Evolutionary conservation across 1,284 basidiomycete genomes (phyloP).

Genomic region (Cutaneotrichosporon sp.): DNA sequence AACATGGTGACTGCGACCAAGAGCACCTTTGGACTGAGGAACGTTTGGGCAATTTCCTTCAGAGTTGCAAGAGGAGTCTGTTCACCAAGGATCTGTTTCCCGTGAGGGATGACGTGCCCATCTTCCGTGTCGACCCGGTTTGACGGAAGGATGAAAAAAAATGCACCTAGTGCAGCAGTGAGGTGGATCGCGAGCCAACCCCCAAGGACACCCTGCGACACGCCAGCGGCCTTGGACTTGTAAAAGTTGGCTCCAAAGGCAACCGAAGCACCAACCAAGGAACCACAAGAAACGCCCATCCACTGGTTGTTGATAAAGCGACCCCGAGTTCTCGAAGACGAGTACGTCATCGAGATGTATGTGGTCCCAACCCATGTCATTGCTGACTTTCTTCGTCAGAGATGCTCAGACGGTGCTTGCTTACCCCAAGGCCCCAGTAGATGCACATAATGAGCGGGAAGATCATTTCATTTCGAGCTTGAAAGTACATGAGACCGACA

Average conservation of each 20-base stretch:
- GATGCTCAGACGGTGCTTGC: neutral
- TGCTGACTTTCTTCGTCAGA: neutral
- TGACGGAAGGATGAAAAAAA: neutral
- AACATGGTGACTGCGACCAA: neutral
- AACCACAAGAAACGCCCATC: neutral
- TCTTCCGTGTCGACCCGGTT: neutral
- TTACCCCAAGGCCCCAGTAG: neutral
- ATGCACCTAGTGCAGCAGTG: neutral
- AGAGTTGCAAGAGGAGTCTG: neutral
- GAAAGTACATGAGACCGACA: conserved; percentile 4
- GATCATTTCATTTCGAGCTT: neutral
- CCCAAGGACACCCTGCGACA: neutral
- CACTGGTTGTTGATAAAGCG: conserved; percentile 5
- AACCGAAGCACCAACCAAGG: neutral
- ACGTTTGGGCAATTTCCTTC: neutral
- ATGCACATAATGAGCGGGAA: neutral
- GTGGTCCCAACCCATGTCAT: conserved; percentile 1
- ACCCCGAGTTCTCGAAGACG: neutral
- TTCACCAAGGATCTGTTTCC: neutral
- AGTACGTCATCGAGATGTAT: conserved; percentile 4
- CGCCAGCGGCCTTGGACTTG: neutral
- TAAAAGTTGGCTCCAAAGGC: conserved; percentile 3
- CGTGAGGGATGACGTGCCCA: neutral
- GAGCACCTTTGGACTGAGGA: neutral
- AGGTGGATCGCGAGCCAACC: conserved; percentile 4